Evolutionary conservation across 1,139 yeast species (phyloP).

Genomic region (Suhomyces maxii): DNA sequence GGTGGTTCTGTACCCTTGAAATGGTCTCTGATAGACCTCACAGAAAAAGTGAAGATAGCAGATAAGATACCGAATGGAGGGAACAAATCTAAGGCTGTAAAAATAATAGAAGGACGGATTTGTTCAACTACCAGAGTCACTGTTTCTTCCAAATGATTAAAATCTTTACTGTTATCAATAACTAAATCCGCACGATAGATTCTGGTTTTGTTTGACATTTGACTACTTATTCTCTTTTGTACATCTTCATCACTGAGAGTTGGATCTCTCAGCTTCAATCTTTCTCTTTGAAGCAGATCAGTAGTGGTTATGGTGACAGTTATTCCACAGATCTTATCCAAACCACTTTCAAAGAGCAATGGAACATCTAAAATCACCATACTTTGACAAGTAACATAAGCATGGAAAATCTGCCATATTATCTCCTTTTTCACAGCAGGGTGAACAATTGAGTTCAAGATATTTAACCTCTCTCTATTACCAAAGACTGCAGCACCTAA

Average conservation of each 20-base stretch:
- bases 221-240: constrained; percentile 68
- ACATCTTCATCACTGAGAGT: constrained; percentile 70
- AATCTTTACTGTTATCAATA: constrained; percentile 59
- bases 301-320: constrained; percentile 70
- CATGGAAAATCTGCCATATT: constrained; percentile 51
- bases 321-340: constrained; percentile 70
- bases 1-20: constrained; percentile 8
- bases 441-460: constrained; percentile 77
- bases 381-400: constrained; percentile 51
- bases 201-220: constrained; percentile 66
- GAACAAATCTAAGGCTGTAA: constrained; percentile 61
- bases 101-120: constrained; percentile 49
- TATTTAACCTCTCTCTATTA: constrained; percentile 51
- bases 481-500: constrained; percentile 82
- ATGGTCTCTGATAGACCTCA: constrained; percentile 12
- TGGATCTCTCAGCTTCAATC: constrained; percentile 68
- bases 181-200: constrained; percentile 62
- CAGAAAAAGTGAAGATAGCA: constrained; percentile 22
- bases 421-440: constrained; percentile 83
- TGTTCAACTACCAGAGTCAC: constrained; percentile 47
- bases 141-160: constrained; percentile 48
- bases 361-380: constrained; percentile 88
- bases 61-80: constrained; percentile 51
- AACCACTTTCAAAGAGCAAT: constrained; percentile 74
- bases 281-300: constrained; percentile 54